Conservation (phyloP, 306 rosid genomes). For the Gynostemma pentaphyllum region DNA sequence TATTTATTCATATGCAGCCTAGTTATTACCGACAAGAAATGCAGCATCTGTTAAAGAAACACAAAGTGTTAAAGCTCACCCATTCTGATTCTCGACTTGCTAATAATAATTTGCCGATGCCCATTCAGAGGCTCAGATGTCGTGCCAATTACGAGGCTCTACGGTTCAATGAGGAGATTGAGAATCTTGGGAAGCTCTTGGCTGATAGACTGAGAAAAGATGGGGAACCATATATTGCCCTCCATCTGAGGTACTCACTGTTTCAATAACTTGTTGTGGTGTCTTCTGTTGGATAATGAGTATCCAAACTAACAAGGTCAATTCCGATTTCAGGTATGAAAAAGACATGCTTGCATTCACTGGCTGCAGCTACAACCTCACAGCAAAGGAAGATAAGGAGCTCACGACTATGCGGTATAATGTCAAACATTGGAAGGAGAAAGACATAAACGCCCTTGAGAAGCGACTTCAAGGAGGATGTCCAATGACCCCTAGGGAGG, state of each 20-base stretch:
- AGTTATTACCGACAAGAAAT: conserved; percentile 84
- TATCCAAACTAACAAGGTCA: neutral
- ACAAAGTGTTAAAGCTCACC: conserved; percentile 60
- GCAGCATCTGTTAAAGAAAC: conserved; percentile 47
- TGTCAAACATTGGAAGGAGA: conserved; percentile 98
- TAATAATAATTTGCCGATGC: conserved; percentile 75
- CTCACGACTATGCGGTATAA: conserved; percentile 73
- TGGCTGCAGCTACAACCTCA: conserved; percentile 91
- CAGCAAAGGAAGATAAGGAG: conserved; percentile 53
- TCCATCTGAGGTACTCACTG: conserved; percentile 67
- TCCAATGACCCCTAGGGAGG: conserved; percentile 95
- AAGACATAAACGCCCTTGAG: conserved; percentile 71
- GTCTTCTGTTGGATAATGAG: neutral
- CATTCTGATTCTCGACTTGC: conserved; percentile 90
- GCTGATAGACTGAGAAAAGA: conserved; percentile 60
- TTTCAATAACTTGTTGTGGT: neutral
- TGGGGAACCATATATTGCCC: conserved; percentile 69
- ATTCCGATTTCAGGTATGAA: conserved; percentile 57
- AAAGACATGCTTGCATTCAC: conserved; percentile 99
- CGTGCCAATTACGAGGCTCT: conserved; percentile 87
- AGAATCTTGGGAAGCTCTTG: conserved; percentile 65
- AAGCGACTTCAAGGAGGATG: conserved; percentile 77
- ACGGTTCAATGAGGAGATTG: conserved; percentile 60
- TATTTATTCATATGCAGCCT: conserved; percentile 45
- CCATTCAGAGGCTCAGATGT: conserved; percentile 78